These are phyloP conservation scores for Prinsepia uniflora DNA, from an alignment of 306 rosid genomes.

Conservation along the genomic window DNA sequence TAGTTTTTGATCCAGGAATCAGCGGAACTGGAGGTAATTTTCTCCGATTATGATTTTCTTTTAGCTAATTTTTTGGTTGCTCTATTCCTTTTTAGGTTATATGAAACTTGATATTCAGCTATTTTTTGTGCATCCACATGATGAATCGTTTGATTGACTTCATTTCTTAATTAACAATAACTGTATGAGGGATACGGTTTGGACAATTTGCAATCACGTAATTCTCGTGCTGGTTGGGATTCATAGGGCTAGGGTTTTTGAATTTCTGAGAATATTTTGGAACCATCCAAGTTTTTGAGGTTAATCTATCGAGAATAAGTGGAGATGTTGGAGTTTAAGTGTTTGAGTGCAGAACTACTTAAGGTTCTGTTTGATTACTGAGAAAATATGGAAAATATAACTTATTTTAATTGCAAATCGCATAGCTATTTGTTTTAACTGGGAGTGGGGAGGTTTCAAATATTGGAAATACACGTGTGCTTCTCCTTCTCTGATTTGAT, in stretches of 20 bases:
- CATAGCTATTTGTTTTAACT: not conserved
- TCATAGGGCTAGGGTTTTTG: slow-evolving; percentile 6
- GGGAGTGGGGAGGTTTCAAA: not conserved
- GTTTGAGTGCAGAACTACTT: not conserved
- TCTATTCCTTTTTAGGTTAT: not conserved
- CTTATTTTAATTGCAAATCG: not conserved
- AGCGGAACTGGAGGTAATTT: slow-evolving; percentile 33
- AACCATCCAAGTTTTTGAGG: not conserved
- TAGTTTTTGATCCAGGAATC: slow-evolving; percentile 29
- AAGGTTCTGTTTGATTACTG: not conserved
- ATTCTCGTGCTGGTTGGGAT: slow-evolving; percentile 5
- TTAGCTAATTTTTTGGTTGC: not conserved
- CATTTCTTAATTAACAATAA: not conserved
- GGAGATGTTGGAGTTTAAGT: not conserved
- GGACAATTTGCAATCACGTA: not conserved
- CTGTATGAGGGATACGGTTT: slow-evolving; percentile 17
- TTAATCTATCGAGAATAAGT: not conserved
- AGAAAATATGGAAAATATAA: not conserved
- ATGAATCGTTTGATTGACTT: not conserved
- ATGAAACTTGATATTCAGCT: not conserved
- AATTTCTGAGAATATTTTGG: not conserved
- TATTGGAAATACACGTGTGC: not conserved
- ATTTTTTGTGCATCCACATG: not conserved
- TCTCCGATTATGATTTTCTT: slow-evolving; percentile 7
- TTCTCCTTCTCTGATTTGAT: not conserved